Base-by-base conservation (phyloP, 805 yeast genomes). In the Ogataea paraovalis region DNA sequence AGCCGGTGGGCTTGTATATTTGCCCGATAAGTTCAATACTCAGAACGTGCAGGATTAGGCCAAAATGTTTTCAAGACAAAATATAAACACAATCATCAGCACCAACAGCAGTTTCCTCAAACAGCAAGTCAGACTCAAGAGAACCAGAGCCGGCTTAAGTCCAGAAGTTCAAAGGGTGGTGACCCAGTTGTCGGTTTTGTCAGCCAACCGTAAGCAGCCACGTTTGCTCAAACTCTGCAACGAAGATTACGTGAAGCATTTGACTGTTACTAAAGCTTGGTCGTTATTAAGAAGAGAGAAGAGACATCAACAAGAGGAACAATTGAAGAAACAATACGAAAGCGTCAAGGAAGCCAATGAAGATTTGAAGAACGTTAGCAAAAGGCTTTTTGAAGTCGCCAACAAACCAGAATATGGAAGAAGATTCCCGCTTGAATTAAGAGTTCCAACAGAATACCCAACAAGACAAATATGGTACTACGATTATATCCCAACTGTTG, bases 391-490 rank as follows among this genome's bases (percentile, higher is more conserved):
- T 57, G 76, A 73, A 45, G 72, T 71, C 28, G 95, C 96, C 10
- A 83, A 80, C 57, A 65, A 65, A 27, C 68, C 71, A 43, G 84
- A 85, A 55, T 65, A 66, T 39, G 73, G 73, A 49, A 77, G 78
- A 55, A 72, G 89, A 58, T 90, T 87, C 65, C 92, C 96, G 4
- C 69, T 87, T 57, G 97, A 92, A 60, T 64, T 88, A 65, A 80
- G 94, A 61, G 81, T 87, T 9, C 99, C 99, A 19, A 85, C 96
- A 1, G 92, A 90, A 47, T 87, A 73, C 51, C 99, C 99, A 13
- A 86, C 97, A 18, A 80, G 79, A 59, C 75, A 77, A 50, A 73
- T 86, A 18, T 91, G 97, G 97, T 80, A 82, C 47, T 78, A 78
- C 58, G 78, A 81, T n/a, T 71, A 68, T 45, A 54, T 55, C 20